Evolutionary conservation across 768 basidiomycete species (phyloP).

Genomic region (Floccularia luteovirens): DNA sequence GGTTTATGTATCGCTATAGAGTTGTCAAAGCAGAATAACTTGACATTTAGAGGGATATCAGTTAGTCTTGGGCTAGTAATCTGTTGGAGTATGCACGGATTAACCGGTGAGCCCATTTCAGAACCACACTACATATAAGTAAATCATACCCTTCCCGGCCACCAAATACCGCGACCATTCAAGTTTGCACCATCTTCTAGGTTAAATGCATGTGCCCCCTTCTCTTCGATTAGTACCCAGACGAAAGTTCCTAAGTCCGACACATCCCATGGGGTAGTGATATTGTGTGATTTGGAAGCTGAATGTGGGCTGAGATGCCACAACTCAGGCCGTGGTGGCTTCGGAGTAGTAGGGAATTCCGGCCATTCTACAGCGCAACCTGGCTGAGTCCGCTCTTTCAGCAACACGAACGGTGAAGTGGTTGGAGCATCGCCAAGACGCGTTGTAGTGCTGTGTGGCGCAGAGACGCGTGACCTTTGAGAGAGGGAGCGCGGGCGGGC

Average conservation of each 20-base stretch:
- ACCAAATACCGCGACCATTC: conserved; percentile 41
- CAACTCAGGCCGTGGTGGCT: too few relatives aligned
- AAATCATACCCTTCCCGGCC: conserved; percentile 57
- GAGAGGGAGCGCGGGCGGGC: too few relatives aligned
- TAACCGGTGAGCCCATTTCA: background rate
- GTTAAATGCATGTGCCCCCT: conserved; percentile 22
- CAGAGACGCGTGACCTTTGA: too few relatives aligned
- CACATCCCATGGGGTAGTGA: conserved; percentile 12
- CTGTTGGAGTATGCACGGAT: conserved; percentile 11
- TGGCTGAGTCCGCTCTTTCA: too few relatives aligned
- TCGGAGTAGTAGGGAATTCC: too few relatives aligned
- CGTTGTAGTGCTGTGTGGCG: too few relatives aligned
- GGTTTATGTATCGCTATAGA: conserved; percentile 23
- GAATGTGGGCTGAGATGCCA: too few relatives aligned
- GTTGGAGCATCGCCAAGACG: too few relatives aligned
- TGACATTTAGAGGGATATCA: conserved; percentile 14
- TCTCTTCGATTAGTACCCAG: conserved; percentile 45
- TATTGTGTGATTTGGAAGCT: background rate
- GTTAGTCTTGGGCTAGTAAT: conserved; percentile 9
- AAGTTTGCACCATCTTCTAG: conserved; percentile 15
- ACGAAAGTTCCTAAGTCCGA: conserved; percentile 29
- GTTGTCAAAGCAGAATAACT: conserved; percentile 18
- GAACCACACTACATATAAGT: background rate
- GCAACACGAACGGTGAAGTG: too few relatives aligned
- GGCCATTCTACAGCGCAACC: too few relatives aligned